Percentiles rank a stretch among this genome's conserved stretches.
Evolutionary conservation across 2,329 filamentous ascomycete genomes (phyloP).

Genomic region (Pseudogymnoascus sp.): DNA sequence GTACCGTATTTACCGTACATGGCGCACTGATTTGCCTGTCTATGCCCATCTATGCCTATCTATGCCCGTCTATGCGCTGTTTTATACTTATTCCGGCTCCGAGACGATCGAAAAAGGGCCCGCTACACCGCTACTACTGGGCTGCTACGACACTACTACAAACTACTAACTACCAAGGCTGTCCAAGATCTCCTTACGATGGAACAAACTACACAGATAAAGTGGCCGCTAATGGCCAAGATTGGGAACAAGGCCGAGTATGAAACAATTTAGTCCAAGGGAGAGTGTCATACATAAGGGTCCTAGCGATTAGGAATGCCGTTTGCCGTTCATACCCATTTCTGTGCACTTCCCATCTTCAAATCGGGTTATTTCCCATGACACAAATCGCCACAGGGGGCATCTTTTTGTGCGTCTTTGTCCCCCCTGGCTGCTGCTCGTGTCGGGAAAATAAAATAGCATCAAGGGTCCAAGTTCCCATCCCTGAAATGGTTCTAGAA

Average conservation of each 20-base stretch:
- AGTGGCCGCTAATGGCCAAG: neutral
- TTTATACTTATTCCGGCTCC: neutral
- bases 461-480: neutral
- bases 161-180: neutral
- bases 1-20: neutral
- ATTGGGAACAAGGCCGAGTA: neutral
- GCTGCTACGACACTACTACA: neutral
- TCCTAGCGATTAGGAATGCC: neutral
- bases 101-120: neutral
- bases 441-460: neutral
- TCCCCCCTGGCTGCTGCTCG: neutral
- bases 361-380: neutral
- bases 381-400: neutral
- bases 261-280: neutral
- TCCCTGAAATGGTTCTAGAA: neutral
- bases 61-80: neutral
- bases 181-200: neutral
- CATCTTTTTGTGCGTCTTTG: neutral
- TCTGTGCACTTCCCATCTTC: neutral
- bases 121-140: constrained; percentile 1
- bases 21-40: neutral
- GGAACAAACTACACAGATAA: constrained; percentile 2
- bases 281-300: neutral
- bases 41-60: neutral
- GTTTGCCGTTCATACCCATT: neutral